Percentiles rank a stretch among this genome's conserved stretches.
Evolutionary conservation across 225 moss, liverwort and hornwort genomes (phyloP).

Genomic region (Lunularia cruciata): DNA sequence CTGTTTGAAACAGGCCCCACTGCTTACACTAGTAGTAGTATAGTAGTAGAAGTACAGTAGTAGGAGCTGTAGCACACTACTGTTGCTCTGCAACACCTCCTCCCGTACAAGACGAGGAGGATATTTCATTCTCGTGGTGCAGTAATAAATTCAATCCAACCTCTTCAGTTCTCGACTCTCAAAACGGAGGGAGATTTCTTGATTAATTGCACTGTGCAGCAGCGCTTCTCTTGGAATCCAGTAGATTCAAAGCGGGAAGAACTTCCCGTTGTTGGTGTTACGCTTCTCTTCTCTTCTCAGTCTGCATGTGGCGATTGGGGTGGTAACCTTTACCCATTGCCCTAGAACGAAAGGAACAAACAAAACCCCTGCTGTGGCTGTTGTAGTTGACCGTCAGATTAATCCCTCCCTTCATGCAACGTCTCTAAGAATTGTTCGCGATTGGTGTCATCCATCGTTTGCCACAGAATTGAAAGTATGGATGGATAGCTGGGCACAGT

Average conservation of each 20-base stretch:
- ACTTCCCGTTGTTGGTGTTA: background rate
- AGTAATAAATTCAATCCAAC: slow-evolving; percentile 3
- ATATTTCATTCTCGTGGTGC: slow-evolving; percentile 6
- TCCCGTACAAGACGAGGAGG: slow-evolving; percentile 1
- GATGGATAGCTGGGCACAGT: background rate
- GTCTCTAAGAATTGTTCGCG: too few relatives aligned
- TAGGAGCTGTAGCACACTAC: too few relatives aligned
- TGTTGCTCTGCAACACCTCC: too few relatives aligned
- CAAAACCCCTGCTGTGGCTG: too few relatives aligned
- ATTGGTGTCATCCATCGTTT: too few relatives aligned
- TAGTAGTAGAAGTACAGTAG: too few relatives aligned
- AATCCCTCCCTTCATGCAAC: too few relatives aligned
- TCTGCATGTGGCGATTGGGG: background rate
- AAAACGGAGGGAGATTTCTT: background rate
- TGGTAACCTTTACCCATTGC: background rate
- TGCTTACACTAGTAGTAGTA: too few relatives aligned
- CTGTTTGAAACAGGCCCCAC: too few relatives aligned
- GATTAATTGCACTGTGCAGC: too few relatives aligned
- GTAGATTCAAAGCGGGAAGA: background rate
- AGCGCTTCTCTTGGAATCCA: background rate
- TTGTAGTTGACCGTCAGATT: background rate
- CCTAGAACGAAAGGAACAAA: background rate
- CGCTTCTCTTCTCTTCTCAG: background rate
- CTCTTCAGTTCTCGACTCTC: background rate
- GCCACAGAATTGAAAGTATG: too few relatives aligned